A percentile compares a stretch with the other conserved stretches of the same genome.
Evolutionary conservation across 2,329 filamentous ascomycete genomes (phyloP).

Genomic region (Leptodontidium sp.): DNA sequence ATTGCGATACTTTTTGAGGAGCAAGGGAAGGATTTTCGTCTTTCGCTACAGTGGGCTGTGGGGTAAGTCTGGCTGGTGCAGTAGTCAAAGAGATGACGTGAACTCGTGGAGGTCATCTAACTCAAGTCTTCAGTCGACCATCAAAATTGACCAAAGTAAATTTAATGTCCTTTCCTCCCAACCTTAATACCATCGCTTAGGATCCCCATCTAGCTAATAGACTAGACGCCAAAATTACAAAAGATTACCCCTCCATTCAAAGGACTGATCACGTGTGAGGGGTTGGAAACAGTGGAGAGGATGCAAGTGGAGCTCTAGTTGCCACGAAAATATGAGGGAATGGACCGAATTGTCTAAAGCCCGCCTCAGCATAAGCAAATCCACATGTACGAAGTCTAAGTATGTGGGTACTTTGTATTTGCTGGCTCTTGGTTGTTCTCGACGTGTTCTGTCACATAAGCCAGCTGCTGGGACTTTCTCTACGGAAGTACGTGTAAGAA

Average conservation of each 20-base stretch:
- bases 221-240: background rate
- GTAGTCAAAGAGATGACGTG: too few species aligned
- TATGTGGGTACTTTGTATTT: background rate
- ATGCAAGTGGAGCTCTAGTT: background rate
- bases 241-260: background rate
- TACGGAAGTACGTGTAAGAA: too few species aligned
- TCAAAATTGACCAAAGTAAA: background rate
- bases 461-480: background rate
- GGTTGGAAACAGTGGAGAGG: conserved; percentile 2
- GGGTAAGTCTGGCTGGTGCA: too few species aligned
- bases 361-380: background rate
- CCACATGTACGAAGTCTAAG: background rate
- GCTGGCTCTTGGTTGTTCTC: background rate
- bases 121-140: background rate
- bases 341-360: background rate
- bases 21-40: too few species aligned
- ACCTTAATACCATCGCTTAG: too few species aligned
- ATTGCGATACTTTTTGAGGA: too few species aligned
- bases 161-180: too few species aligned
- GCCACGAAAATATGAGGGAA: background rate
- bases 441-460: background rate
- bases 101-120: background rate
- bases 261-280: conserved; percentile 9
- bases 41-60: too few species aligned
- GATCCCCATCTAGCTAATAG: background rate